phyloP scores from a whole-genome alignment of 1,284 basidiomycete genomes.

The Trichosporon coremiiforme region DNA sequence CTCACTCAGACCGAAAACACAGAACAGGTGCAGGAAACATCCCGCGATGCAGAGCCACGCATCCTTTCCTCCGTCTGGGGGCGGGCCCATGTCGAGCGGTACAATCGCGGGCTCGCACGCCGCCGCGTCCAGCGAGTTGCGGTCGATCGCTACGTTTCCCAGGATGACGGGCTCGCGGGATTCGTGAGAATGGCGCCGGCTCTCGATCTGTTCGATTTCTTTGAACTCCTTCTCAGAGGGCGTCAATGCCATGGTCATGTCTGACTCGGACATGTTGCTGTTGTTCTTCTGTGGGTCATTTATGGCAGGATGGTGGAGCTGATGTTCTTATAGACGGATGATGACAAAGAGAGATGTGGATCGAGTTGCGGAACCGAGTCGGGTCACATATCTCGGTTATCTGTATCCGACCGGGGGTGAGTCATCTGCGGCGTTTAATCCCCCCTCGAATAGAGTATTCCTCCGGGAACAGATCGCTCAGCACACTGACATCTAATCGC shows the following conservation, averaged over 20 bases:
- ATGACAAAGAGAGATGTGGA: background rate
- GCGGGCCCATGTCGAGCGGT: conserved; percentile 28
- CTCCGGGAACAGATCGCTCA: background rate
- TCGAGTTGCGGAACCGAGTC: conserved; percentile 13
- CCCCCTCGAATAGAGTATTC: background rate
- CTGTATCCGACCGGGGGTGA: background rate
- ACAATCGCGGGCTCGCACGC: background rate
- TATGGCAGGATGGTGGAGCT: background rate
- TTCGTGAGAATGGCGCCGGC: too few species aligned
- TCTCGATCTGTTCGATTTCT: background rate
- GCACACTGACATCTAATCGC: background rate
- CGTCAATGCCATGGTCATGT: background rate
- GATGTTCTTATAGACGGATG: background rate
- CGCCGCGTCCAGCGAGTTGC: conserved; percentile 1
- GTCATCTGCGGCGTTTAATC: background rate
- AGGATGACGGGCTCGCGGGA: background rate
- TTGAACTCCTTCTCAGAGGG: background rate
- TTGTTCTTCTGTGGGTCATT: background rate
- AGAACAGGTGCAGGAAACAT: conserved; percentile 38
- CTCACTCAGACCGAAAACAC: conserved; percentile 38
- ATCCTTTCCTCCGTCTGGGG: conserved; percentile 39
- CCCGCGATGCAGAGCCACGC: conserved; percentile 39
- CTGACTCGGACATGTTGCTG: background rate
- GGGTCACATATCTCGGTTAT: conserved; percentile 15
- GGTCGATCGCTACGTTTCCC: background rate